phyloP scores from a whole-genome alignment of 2,329 filamentous ascomycete genomes.

The Fusarium torulosum region DNA sequence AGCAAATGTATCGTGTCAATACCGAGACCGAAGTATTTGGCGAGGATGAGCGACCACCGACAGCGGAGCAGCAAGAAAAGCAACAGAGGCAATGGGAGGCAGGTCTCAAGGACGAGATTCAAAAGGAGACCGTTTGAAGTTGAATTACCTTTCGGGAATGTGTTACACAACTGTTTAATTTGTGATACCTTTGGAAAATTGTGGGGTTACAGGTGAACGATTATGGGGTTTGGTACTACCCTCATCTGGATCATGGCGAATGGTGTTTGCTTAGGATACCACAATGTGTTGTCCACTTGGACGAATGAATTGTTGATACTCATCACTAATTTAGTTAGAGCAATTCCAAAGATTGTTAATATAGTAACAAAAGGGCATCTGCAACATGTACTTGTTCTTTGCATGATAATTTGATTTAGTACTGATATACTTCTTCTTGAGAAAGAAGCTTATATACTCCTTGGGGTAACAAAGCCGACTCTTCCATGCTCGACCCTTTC shows the following conservation, averaged over 20 bases:
- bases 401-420: neutral
- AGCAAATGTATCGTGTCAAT: slow-evolving; percentile 35
- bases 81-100: slow-evolving; percentile 41
- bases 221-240: slow-evolving; percentile 6
- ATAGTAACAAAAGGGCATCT: slow-evolving; percentile 4
- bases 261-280: neutral
- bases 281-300: neutral
- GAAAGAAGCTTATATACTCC: neutral
- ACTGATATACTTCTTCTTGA: neutral
- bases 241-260: neutral
- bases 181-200: slow-evolving; percentile 8
- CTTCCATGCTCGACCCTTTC: neutral
- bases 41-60: slow-evolving; percentile 44
- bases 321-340: slow-evolving; percentile 5
- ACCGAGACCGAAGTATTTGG: slow-evolving; percentile 45
- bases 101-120: slow-evolving; percentile 36
- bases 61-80: slow-evolving; percentile 31
- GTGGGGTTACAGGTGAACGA: neutral
- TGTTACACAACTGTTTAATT: slow-evolving; percentile 12
- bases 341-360: slow-evolving; percentile 1
- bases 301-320: slow-evolving; percentile 15
- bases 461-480: neutral
- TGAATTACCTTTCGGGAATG: neutral
- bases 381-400: neutral
- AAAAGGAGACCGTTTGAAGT: slow-evolving; percentile 38